A percentile compares a stretch with the other conserved stretches of the same genome.
Evolutionary conservation across 2,329 filamentous ascomycete genomes (phyloP).

Genomic region (Cladobotryum protrusum): DNA sequence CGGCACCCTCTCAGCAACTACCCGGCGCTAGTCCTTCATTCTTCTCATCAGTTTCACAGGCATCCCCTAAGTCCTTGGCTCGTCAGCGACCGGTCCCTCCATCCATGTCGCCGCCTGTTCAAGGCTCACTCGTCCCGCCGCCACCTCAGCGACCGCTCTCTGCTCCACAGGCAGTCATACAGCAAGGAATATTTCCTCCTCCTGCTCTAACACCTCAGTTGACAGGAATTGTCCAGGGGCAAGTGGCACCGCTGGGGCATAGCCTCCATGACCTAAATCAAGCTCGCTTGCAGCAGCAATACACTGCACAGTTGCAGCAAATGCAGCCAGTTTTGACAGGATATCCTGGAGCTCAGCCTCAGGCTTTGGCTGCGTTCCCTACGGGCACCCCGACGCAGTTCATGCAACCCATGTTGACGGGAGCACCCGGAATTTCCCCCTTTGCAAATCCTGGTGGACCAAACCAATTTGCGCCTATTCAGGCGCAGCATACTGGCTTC

Average conservation of each 20-base stretch:
- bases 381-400: constrained; percentile 28
- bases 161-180: constrained; percentile 69
- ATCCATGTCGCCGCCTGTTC: constrained; percentile 47
- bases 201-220: constrained; percentile 77
- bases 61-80: constrained; percentile 25
- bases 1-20: constrained; percentile 35
- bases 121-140: constrained; percentile 65
- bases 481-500: constrained; percentile 61
- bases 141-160: constrained; percentile 75
- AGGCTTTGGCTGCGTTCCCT: constrained; percentile 33
- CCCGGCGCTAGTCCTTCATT: constrained; percentile 54
- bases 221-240: constrained; percentile 61
- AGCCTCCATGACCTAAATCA: constrained; percentile 69
- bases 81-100: constrained; percentile 68
- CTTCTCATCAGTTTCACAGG: constrained; percentile 37
- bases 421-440: constrained; percentile 33
- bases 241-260: constrained; percentile 66
- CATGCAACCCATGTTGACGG: constrained; percentile 47
- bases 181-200: constrained; percentile 65
- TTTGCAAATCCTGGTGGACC: constrained; percentile 33
- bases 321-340: constrained; percentile 35
- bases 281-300: constrained; percentile 58
- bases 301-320: constrained; percentile 41
- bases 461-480: constrained; percentile 42
- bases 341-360: constrained; percentile 28